These are phyloP conservation scores for Epichloe sibirici DNA, from an alignment of 2,329 filamentous ascomycete genomes.

Conservation along the genomic window DNA sequence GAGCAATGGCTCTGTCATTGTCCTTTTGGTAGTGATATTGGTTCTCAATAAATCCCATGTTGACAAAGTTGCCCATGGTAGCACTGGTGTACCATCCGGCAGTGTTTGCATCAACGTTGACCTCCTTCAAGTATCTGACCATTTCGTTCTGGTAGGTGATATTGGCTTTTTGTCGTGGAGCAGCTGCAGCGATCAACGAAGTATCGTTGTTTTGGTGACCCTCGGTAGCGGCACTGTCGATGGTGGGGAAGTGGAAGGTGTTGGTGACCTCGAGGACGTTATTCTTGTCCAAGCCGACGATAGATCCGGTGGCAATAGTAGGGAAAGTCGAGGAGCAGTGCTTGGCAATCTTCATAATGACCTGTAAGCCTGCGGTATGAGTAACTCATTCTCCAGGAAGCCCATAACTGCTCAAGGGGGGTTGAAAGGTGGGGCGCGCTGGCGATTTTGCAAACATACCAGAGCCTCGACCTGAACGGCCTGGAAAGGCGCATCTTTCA, in stretches of 20 bases:
- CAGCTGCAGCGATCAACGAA: constrained; percentile 68
- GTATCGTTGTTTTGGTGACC: constrained; percentile 65
- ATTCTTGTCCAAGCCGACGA: constrained; percentile 86
- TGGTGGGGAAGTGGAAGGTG: constrained; percentile 81
- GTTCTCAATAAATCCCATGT: constrained; percentile 91
- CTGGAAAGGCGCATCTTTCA: constrained; percentile 62
- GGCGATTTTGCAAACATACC: constrained; percentile 40
- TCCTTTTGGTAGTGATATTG: constrained; percentile 96
- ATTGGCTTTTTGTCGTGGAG: constrained; percentile 86
- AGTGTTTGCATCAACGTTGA: constrained; percentile 96
- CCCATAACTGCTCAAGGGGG: constrained; percentile 10
- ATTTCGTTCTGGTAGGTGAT: constrained; percentile 85
- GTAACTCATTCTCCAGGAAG: constrained; percentile 10
- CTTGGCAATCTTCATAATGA: constrained; percentile 97
- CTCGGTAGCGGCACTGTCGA: constrained; percentile 58
- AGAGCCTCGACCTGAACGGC: constrained; percentile 90
- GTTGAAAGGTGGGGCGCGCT: constrained; percentile 22
- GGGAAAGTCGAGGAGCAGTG: constrained; percentile 84
- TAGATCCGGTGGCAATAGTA: constrained; percentile 74
- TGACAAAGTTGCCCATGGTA: constrained; percentile 98
- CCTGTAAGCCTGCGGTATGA: constrained; percentile 34
- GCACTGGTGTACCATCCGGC: constrained; percentile 98
- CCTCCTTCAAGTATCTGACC: constrained; percentile 91
- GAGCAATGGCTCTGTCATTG: constrained; percentile 74
- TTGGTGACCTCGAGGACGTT: constrained; percentile 83